These are phyloP conservation scores for Cryptococcus hybrid DNA, from an alignment of 1,284 basidiomycete species.

Conservation along the genomic window DNA sequence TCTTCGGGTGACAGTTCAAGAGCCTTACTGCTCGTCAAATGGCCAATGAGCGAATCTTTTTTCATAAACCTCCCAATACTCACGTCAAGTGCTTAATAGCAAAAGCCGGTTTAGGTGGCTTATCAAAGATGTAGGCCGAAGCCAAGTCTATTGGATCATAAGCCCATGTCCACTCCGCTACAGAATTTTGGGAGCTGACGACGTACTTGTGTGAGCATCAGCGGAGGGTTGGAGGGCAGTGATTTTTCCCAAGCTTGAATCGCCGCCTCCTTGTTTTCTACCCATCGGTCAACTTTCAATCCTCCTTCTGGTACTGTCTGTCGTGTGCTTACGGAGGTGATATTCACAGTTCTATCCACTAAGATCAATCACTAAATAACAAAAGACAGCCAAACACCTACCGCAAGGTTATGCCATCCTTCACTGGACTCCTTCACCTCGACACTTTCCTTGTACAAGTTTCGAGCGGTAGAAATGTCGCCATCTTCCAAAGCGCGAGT, in stretches of 20 bases:
- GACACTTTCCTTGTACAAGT: constrained; percentile 73
- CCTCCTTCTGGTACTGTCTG: neutral
- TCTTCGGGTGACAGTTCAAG: constrained; percentile 83
- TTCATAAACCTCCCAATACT: constrained; percentile 30
- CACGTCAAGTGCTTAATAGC: constrained; percentile 85
- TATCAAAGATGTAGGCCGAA: constrained; percentile 88
- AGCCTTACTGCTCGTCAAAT: constrained; percentile 62
- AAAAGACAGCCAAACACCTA: constrained; percentile 17
- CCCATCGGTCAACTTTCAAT: neutral
- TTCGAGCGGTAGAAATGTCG: constrained; percentile 76
- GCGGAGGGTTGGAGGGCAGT: constrained; percentile 80
- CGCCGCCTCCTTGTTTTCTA: constrained; percentile 82
- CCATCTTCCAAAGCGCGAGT: constrained; percentile 86
- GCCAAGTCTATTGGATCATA: constrained; percentile 66
- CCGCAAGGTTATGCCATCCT: constrained; percentile 48
- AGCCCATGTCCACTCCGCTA: neutral
- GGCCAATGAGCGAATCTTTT: neutral
- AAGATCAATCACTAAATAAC: neutral
- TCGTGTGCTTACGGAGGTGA: constrained; percentile 33
- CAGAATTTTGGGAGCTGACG: neutral
- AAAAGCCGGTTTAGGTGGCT: constrained; percentile 79
- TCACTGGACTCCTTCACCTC: constrained; percentile 72
- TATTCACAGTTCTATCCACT: constrained; percentile 43
- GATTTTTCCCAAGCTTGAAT: constrained; percentile 85
- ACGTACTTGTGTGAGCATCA: constrained; percentile 88